phyloP scores from a whole-genome alignment of 371 early-diverging fungal species.

The Syncephalis fuscata region DNA sequence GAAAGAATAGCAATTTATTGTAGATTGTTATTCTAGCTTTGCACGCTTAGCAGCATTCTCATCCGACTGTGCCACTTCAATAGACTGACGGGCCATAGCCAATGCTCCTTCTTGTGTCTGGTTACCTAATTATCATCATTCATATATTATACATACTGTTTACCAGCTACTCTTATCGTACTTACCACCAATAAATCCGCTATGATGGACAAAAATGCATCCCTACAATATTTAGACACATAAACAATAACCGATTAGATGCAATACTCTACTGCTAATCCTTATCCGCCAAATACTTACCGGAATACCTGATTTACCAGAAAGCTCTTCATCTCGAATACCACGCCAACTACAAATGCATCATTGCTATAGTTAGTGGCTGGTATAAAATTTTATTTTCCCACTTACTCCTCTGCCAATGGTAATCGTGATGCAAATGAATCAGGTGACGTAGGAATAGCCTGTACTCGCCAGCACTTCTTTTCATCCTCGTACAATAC shows the following conservation, averaged over 20 bases:
- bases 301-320: conserved; percentile 51
- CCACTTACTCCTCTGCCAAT: conserved; percentile 48
- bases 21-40: too few species aligned
- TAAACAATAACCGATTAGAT: too few species aligned
- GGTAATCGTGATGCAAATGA: conserved; percentile 81
- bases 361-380: background rate
- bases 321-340: conserved; percentile 72
- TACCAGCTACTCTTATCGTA: too few species aligned
- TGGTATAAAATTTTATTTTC: background rate
- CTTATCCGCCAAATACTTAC: background rate
- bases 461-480: conserved; percentile 58
- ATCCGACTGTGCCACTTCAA: conserved; percentile 5
- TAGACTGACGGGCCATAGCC: conserved; percentile 37
- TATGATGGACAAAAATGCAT: conserved; percentile 90
- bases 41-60: too few species aligned
- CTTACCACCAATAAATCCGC: conserved; percentile 78
- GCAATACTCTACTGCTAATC: too few species aligned
- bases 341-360: conserved; percentile 79
- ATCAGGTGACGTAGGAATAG: conserved; percentile 55
- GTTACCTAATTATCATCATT: conserved; percentile 27
- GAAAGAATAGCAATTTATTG: too few species aligned
- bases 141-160: background rate
- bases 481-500: conserved; percentile 72
- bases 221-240: conserved; percentile 13
- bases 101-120: conserved; percentile 50